A percentile compares a stretch with the other conserved stretches of the same genome.
These are phyloP conservation scores for Aspergillus pseudoterreus DNA, from an alignment of 2,329 filamentous ascomycete species.

Conservation along the genomic window DNA sequence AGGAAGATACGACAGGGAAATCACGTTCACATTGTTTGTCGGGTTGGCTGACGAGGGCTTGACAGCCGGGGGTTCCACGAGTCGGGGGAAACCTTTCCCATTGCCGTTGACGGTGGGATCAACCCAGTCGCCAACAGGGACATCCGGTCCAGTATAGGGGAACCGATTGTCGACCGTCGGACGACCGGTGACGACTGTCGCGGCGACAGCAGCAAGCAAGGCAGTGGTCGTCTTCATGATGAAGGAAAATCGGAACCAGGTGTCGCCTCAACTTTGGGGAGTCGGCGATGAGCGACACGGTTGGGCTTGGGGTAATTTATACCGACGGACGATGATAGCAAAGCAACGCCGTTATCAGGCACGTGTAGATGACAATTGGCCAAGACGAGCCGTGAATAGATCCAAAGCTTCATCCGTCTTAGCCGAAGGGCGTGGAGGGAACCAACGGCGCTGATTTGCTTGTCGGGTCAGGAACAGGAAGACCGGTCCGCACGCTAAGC, in stretches of 20 bases:
- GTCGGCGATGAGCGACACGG: background rate
- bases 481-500: no score
- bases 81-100: slow-evolving; percentile 50
- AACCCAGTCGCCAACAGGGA: slow-evolving; percentile 52
- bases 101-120: slow-evolving; percentile 50
- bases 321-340: no score
- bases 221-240: slow-evolving; percentile 21
- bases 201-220: slow-evolving; percentile 19
- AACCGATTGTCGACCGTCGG: slow-evolving; percentile 42
- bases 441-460: no score
- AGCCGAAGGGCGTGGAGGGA: no score
- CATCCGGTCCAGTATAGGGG: slow-evolving; percentile 47
- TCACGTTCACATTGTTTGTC: slow-evolving; percentile 53
- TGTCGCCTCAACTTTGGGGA: background rate
- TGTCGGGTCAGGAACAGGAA: no score
- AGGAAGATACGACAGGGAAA: slow-evolving; percentile 47
- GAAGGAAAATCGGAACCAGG: background rate
- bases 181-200: slow-evolving; percentile 17
- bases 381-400: no score
- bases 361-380: no score
- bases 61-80: slow-evolving; percentile 50
- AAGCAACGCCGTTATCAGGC: no score
- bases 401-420: no score
- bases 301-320: no score
- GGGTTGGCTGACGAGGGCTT: slow-evolving; percentile 42